Base-by-base conservation (phyloP, 2,329 filamentous ascomycete genomes). In the Neofusicoccum laricinum region DNA sequence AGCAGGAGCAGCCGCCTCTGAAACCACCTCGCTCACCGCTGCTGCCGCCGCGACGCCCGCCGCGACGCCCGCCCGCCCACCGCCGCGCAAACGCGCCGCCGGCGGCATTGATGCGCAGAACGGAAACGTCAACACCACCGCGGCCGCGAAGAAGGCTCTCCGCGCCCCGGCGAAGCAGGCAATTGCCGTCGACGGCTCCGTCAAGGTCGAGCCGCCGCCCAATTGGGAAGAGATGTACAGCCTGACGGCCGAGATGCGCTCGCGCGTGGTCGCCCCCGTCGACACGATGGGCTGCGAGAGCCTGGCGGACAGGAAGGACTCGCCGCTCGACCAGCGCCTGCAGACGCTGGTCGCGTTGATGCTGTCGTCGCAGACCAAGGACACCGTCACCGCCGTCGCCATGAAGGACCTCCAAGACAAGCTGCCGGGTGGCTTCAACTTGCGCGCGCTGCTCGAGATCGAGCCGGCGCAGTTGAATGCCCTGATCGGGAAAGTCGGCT, bases 241-340 rank as follows among this genome's bases (percentile, higher is more conserved):
- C 38, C 79, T 86, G 0, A 90, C 96, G 49, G 89, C 89, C 71
- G 84, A 86, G 71, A 97, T 98, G 93, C 89, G 78, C 79, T 90
- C 74, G 74, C 85, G 80, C 77, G 90, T 85, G 43, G 77, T 85
- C 0, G 95, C 95, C 0, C 91, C 94, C 0, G 95, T 99, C 11
- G 95, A 99, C 76, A 98, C 94, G 0, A 97, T 98, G 93, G 95
- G 95, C 11, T 99, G 95, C 77, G 93, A 93, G 77, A 85, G 86
- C 7, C 82, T 95, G 10, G 91, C 90, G 2, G 80, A 86, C 63
- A 79, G 83, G 53, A 75, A 78, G 15, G 76, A 72, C 2, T 76
- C 79, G 0, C 80, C 82, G 15, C 76, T 81, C 63, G 85, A 89
- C 72, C 87, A 88, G 73, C 86, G 93, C 6, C 93, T 96, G 71